These are phyloP conservation scores for Yarrowia sp. DNA, from an alignment of 805 yeast genomes.

Conservation along the genomic window DNA sequence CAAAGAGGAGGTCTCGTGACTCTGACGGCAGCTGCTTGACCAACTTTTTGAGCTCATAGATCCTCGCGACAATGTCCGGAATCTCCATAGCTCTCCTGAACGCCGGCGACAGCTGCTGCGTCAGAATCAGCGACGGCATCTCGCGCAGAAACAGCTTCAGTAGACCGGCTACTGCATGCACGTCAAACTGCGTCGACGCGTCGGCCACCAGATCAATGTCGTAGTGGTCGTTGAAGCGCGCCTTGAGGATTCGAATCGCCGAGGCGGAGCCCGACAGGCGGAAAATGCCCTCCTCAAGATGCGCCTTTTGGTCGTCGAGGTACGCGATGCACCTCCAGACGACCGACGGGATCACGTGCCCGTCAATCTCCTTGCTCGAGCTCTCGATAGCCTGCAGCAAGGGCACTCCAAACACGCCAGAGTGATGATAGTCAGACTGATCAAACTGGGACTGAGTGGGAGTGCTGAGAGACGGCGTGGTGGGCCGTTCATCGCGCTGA, in stretches of 20 bases:
- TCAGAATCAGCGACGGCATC: constrained; percentile 66
- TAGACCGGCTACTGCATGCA: constrained; percentile 83
- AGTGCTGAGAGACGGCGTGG: background rate
- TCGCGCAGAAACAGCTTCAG: constrained; percentile 79
- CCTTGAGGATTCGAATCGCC: constrained; percentile 65
- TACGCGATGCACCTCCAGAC: constrained; percentile 72
- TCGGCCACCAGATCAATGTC: constrained; percentile 62
- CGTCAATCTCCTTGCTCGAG: constrained; percentile 50
- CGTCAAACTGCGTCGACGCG: constrained; percentile 47
- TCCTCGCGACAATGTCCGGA: constrained; percentile 34
- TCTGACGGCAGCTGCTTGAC: constrained; percentile 48
- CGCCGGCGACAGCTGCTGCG: constrained; percentile 48
- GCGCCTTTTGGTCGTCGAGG: constrained; percentile 62
- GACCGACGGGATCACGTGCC: constrained; percentile 64
- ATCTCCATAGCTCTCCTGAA: constrained; percentile 43
- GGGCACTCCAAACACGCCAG: constrained; percentile 61
- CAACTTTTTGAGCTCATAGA: constrained; percentile 38
- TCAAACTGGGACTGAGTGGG: constrained; percentile 17
- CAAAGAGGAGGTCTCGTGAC: constrained; percentile 59
- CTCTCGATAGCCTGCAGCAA: constrained; percentile 51
- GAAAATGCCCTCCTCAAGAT: constrained; percentile 88
- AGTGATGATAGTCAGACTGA: background rate
- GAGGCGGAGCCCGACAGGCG: constrained; percentile 86
- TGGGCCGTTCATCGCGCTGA: constrained; percentile 6
- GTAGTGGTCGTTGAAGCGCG: constrained; percentile 59